A percentile compares a stretch with the other conserved stretches of the same genome.
Conservation (phyloP, 495 filamentous ascomycete genomes). For the Daldinia bambusicola region DNA sequence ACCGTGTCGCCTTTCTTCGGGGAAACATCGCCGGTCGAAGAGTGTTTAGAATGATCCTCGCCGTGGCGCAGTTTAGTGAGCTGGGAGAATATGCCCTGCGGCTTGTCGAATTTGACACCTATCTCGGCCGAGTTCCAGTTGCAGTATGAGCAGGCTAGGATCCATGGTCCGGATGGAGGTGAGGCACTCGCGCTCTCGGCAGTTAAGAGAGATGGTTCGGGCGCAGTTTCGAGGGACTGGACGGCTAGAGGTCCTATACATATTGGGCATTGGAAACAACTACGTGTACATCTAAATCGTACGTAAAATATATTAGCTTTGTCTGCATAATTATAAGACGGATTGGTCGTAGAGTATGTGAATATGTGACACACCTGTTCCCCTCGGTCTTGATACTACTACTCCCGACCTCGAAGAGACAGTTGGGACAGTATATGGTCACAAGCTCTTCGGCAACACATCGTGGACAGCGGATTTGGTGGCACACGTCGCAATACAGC, state of each 20-base stretch:
- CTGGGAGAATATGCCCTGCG: slow-evolving; percentile 84
- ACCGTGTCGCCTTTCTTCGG: slow-evolving; percentile 29
- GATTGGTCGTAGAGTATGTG: background rate
- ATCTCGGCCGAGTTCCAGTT: slow-evolving; percentile 91
- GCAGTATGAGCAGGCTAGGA: slow-evolving; percentile 88
- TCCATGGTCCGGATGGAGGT: slow-evolving; percentile 69
- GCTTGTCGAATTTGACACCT: slow-evolving; percentile 88
- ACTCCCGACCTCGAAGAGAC: slow-evolving; percentile 92
- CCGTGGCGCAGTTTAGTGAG: slow-evolving; percentile 70
- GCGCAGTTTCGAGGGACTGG: slow-evolving; percentile 67
- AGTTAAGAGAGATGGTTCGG: slow-evolving; percentile 56
- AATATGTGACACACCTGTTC: slow-evolving; percentile 74
- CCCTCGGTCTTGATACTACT: slow-evolving; percentile 90
- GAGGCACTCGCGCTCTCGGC: slow-evolving; percentile 49
- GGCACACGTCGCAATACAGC: slow-evolving; percentile 95
- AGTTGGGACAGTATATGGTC: slow-evolving; percentile 94
- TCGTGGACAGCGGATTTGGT: slow-evolving; percentile 90
- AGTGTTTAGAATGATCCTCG: slow-evolving; percentile 58
- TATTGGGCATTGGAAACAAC: slow-evolving; percentile 92
- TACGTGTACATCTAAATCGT: slow-evolving; percentile 95
- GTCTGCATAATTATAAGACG: background rate
- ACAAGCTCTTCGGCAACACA: slow-evolving; percentile 93
- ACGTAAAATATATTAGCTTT: slow-evolving; percentile 6
- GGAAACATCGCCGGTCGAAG: slow-evolving; percentile 35
- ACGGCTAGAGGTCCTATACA: slow-evolving; percentile 85